Evolutionary conservation across 2,329 filamentous ascomycete species (phyloP).

Genomic region (Aspergillus tamarii): DNA sequence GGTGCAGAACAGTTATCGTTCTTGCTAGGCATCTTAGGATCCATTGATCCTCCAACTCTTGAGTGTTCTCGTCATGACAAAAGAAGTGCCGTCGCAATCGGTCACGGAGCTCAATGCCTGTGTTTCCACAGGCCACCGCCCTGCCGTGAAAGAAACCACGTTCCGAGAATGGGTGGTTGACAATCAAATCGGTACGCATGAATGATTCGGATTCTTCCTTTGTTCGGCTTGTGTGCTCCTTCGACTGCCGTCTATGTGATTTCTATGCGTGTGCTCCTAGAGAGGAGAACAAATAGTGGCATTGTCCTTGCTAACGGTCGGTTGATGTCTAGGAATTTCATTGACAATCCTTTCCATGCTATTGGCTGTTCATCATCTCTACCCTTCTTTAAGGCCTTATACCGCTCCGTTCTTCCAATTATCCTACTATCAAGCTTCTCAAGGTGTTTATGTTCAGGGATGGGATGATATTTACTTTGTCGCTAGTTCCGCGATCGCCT

Average conservation of each 20-base stretch:
- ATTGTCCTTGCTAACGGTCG: constrained; percentile 22
- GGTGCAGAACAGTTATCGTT: constrained; percentile 13
- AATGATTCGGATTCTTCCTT: constrained; percentile 31
- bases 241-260: background rate
- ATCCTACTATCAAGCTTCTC: constrained; percentile 74
- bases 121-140: constrained; percentile 37
- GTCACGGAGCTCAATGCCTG: constrained; percentile 45
- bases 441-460: constrained; percentile 74
- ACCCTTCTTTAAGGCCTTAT: constrained; percentile 75
- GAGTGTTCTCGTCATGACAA: constrained; percentile 36
- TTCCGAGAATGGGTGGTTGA: constrained; percentile 68
- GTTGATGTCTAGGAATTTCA: constrained; percentile 66
- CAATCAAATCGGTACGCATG: constrained; percentile 72
- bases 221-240: background rate
- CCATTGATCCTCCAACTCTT: constrained; percentile 11
- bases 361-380: constrained; percentile 77
- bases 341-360: constrained; percentile 84
- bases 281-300: constrained; percentile 1
- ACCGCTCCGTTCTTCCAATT: constrained; percentile 89
- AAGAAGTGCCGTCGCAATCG: constrained; percentile 35
- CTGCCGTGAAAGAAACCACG: constrained; percentile 40
- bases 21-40: constrained; percentile 11
- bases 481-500: constrained; percentile 75
- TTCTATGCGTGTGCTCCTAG: background rate
- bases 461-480: constrained; percentile 80